Evolutionary conservation across 495 filamentous ascomycete genomes (phyloP), one percentile per base, ranked within the genome.

Genomic region (Parathielavia appendiculata): DNA sequence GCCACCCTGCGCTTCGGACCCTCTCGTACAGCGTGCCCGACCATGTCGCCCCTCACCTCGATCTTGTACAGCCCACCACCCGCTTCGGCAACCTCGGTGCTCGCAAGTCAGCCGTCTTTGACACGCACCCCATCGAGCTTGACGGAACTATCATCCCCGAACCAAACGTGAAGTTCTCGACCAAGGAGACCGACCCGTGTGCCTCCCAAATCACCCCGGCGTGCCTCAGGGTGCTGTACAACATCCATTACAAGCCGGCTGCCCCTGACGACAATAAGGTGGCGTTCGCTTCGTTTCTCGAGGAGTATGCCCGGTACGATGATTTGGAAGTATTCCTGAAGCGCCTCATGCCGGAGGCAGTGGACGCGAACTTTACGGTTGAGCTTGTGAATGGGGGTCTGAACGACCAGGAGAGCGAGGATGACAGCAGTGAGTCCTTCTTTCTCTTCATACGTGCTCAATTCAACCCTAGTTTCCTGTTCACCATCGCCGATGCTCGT

Each of bases 41-140:
- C 51, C 66, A 76, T 7, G 66, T 90, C 6, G 80, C 81, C 55
- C 68, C 69, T 30, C 81, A 85, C 62, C 78, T 89, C 57, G 79
- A 83, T 51, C 76, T 81, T 7, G 79, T 88, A 44, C 85, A 88
- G 68, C 85, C 84, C n/a, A 87, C 84, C 5, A 88, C 80, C 39
- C 84, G 82, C 7, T 88, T 89, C 41, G 67, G 70, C 54, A 59
- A 66, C 43, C 59, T 69, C 23, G 64, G 58, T 16, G 61, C 69
- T 30, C 63, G 65, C 45, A 58, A 51, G 56, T 67, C 65, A 14
- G 63, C 64, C 40, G 63, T 69, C 59, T 70, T 69, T 22, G 69
- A 68, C 14, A 59, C 61, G 57, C 59, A 59, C 56, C 54, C 44
- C 30, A 32, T 60, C n/a, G 58, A 63, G 23, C 32, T 47, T 10